A percentile compares a stretch with the other conserved stretches of the same genome.
These are phyloP conservation scores for Cudoniella acicularis DNA, from an alignment of 495 filamentous ascomycete genomes.

Conservation along the genomic window DNA sequence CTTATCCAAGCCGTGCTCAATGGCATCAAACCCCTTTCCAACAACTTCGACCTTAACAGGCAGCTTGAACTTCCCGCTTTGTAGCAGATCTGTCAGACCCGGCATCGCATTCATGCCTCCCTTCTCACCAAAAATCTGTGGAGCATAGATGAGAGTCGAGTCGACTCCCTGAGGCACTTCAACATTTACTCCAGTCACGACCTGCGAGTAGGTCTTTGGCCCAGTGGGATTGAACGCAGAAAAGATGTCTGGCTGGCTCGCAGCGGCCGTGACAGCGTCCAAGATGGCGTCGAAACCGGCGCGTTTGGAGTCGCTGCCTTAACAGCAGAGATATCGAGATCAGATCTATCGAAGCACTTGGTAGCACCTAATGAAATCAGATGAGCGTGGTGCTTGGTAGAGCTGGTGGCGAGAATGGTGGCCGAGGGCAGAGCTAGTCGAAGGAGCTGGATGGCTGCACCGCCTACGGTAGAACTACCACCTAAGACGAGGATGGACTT, in stretches of 20 bases:
- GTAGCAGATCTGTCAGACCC: constrained; percentile 36
- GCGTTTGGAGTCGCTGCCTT: constrained; percentile 27
- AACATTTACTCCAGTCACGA: no score
- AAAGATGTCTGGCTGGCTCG: no score
- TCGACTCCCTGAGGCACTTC: no score
- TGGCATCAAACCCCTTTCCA: constrained; percentile 37
- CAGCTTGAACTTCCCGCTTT: constrained; percentile 37
- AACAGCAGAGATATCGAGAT: neutral
- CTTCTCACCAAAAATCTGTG: no score
- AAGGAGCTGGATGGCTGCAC: constrained; percentile 5
- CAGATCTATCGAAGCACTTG: constrained; percentile 8
- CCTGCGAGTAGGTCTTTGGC: no score
- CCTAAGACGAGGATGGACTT: constrained; percentile 24
- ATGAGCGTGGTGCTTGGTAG: constrained; percentile 47
- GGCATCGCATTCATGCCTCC: no score
- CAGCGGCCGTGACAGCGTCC: no score
- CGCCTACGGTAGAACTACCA: constrained; percentile 7
- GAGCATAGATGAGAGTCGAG: no score
- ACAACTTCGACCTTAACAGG: constrained; percentile 41
- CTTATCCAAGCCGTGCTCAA: constrained; percentile 40
- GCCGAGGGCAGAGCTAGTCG: neutral
- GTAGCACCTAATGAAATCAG: constrained; percentile 49
- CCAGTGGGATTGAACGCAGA: no score
- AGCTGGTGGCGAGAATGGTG: constrained; percentile 51
- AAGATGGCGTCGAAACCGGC: constrained; percentile 38